These are phyloP conservation scores for Talaromyces borbonicus DNA, from an alignment of 495 filamentous ascomycete species.

Conservation along the genomic window DNA sequence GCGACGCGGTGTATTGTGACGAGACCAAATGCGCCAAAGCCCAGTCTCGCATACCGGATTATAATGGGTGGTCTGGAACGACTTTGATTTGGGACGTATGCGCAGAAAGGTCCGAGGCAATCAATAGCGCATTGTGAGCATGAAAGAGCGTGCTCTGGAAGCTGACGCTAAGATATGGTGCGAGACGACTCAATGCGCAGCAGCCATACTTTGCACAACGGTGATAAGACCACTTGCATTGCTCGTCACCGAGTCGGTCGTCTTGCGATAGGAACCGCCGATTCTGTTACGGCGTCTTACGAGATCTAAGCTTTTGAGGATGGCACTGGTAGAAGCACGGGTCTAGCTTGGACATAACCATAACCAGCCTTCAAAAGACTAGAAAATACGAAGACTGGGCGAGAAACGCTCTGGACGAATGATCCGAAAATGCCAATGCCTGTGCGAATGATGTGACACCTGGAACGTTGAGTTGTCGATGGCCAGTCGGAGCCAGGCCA, in stretches of 20 bases:
- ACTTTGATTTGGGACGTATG: too few relatives aligned
- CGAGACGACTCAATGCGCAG: not conserved
- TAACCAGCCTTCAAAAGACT: too few relatives aligned
- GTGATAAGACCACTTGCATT: not conserved
- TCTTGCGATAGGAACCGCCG: too few relatives aligned
- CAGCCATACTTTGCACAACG: not conserved
- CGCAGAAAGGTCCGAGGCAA: not conserved
- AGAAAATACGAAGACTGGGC: not conserved
- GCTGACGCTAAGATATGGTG: slow-evolving; percentile 1
- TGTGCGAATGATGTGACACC: not conserved
- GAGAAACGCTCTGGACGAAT: not conserved
- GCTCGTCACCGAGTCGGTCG: not conserved
- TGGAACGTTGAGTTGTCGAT: slow-evolving; percentile 1
- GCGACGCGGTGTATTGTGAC: too few relatives aligned
- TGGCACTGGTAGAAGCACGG: too few relatives aligned
- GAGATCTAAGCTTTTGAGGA: too few relatives aligned
- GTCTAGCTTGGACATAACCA: too few relatives aligned
- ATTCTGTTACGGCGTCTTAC: slow-evolving; percentile 1
- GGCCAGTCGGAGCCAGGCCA: slow-evolving; percentile 2
- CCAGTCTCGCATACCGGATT: too few relatives aligned
- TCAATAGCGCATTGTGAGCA: not conserved
- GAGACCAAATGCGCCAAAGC: too few relatives aligned
- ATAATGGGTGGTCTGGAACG: too few relatives aligned
- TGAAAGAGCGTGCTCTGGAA: not conserved
- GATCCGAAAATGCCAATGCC: not conserved